Conservation (phyloP, 345 rosid genomes). For the Bruguiera parviflora region DNA sequence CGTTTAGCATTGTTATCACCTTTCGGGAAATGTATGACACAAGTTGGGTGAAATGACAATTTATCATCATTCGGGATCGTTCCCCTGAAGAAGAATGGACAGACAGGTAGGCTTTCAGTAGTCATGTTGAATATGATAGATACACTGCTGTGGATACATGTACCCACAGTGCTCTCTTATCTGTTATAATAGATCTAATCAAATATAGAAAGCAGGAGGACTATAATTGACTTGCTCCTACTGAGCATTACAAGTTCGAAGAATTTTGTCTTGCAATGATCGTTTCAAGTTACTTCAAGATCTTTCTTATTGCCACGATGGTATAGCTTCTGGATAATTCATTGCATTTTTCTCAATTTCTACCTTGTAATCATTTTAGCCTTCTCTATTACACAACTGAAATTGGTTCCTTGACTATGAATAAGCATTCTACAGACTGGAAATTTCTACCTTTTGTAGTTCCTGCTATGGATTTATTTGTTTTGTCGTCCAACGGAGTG, state of each 20-base stretch:
- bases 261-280: conserved; percentile 51
- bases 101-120: neutral
- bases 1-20: no score
- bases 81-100: neutral
- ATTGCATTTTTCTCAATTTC: neutral
- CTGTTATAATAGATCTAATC: neutral
- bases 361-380: conserved; percentile 3
- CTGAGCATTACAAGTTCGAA: conserved; percentile 34
- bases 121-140: neutral
- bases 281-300: conserved; percentile 76
- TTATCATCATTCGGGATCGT: neutral
- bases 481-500: conserved; percentile 65
- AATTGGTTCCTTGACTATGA: conserved; percentile 7
- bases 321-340: conserved; percentile 35
- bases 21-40: conserved; percentile 1
- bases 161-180: conserved; percentile 1
- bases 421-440: conserved; percentile 56
- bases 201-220: neutral
- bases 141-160: neutral
- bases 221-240: neutral
- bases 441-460: conserved; percentile 61
- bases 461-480: conserved; percentile 63
- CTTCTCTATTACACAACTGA: neutral
- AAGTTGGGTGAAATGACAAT: neutral
- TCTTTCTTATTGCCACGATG: conserved; percentile 64